Evolutionary conservation across 2,329 filamentous ascomycete species (phyloP), one percentile per base, ranked within the genome.

Genomic region (Rugonectria rugulosa): DNA sequence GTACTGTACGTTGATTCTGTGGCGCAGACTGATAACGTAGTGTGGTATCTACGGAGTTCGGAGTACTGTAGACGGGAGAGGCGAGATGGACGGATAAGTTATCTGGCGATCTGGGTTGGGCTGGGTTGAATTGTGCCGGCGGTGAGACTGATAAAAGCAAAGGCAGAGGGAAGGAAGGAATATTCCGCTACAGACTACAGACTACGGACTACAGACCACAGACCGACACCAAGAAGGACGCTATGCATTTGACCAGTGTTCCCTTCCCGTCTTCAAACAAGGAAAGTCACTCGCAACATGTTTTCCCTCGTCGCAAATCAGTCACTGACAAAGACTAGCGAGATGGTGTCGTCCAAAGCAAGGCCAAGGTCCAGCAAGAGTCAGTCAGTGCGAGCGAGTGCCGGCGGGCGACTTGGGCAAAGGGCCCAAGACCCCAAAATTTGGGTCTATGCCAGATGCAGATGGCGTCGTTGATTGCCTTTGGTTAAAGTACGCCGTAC

Each of bases 351-450:
- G 15, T 37, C 9, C n/a, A n/a, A n/a, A n/a, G 24, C 40, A 34
- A 21, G 14, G 42, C 34, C 17, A 21, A 34, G n/a, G 7, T 19
- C 40, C 29, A 37, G 34, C 32, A 32, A 29, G 36, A 17, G 40
- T 43, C 23, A 40, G 49, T 19, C 24, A 23, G 26, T 50, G 44
- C 46, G 46, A 45, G 26, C 27, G 51, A 31, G 38, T 37, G 52
- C 20, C 52, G 44, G 31, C 38, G 42, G 48, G 44, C 38, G 26
- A 44, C 52, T 50, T n/a, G n/a, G n/a, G n/a, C n/a, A n/a, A n/a
- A n/a, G n/a, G n/a, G n/a, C n/a, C n/a, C n/a, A n/a, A n/a, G n/a
- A n/a, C n/a, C n/a, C n/a, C n/a, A n/a, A n/a, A n/a, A n/a, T n/a
- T 20, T 14, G 5, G 36, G 23, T 14, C 40, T 45, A 37, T 24